Percentiles rank a stretch among this genome's conserved stretches.
Evolutionary conservation across 371 early-diverging fungal genomes (phyloP).

Genomic region (Mortierella sp.): DNA sequence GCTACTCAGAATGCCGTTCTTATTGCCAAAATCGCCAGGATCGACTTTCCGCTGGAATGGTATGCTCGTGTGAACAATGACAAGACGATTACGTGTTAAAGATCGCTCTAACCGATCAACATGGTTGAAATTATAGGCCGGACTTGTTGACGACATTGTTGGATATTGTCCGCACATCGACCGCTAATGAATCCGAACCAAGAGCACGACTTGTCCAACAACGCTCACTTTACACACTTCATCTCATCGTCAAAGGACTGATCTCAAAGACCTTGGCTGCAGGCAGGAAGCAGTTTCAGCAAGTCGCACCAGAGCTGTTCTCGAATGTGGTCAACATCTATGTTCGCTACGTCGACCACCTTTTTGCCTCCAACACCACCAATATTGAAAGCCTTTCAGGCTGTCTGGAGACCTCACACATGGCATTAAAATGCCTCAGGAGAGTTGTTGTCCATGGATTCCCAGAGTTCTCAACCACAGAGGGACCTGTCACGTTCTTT

Average conservation of each 20-base stretch:
- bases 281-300: conserved; percentile 74
- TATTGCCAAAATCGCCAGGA: conserved; percentile 79
- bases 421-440: conserved; percentile 78
- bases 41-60: conserved; percentile 89
- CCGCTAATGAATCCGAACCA: conserved; percentile 48
- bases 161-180: conserved; percentile 68
- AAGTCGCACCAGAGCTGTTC: conserved; percentile 75
- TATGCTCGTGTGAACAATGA: conserved; percentile 27
- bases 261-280: conserved; percentile 79
- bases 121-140: conserved; percentile 63
- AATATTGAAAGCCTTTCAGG: conserved; percentile 41
- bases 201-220: conserved; percentile 67
- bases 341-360: conserved; percentile 59
- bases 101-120: not conserved
- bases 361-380: conserved; percentile 51
- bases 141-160: conserved; percentile 73
- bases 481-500: conserved; percentile 68
- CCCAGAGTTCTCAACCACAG: conserved; percentile 69
- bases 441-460: conserved; percentile 82
- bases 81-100: not conserved
- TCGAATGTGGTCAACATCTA: conserved; percentile 70
- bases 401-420: conserved; percentile 64
- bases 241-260: conserved; percentile 83
- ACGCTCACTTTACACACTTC: conserved; percentile 79
- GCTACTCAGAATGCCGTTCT: conserved; percentile 80